These are phyloP conservation scores for Trichoderma sp. DNA, from an alignment of 2,329 filamentous ascomycete species.

Conservation along the genomic window DNA sequence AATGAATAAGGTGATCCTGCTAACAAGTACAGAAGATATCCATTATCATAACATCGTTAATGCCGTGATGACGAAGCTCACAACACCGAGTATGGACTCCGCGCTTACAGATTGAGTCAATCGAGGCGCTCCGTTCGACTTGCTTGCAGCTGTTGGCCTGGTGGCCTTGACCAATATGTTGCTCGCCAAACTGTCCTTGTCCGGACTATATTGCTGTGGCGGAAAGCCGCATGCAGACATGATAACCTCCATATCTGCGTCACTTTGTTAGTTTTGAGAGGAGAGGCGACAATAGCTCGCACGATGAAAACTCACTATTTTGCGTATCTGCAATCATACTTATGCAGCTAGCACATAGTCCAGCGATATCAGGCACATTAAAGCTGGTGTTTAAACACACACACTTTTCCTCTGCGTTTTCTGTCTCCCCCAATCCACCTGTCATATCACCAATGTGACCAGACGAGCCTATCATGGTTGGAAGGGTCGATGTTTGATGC, in stretches of 20 bases:
- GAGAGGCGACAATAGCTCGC: too few species aligned
- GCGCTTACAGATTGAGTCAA: not conserved
- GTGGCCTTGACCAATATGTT: conserved; percentile 36
- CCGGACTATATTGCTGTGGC: conserved; percentile 28
- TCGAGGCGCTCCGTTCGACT: not conserved
- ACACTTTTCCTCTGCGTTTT: conserved; percentile 33
- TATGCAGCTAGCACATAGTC: conserved; percentile 40
- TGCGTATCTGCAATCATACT: conserved; percentile 29
- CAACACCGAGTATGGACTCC: not conserved
- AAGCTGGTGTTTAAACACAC: conserved; percentile 41
- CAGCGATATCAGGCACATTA: conserved; percentile 38
- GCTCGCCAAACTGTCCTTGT: conserved; percentile 32
- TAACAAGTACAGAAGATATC: too few species aligned
- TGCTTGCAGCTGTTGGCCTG: conserved; percentile 25
- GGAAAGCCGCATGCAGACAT: conserved; percentile 37
- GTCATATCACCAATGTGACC: conserved; percentile 8
- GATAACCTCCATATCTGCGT: conserved; percentile 37
- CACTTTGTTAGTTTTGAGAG: not conserved
- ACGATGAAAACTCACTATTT: conserved; percentile 30
- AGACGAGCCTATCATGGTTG: not conserved
- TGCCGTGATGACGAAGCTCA: not conserved
- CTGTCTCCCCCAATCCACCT: conserved; percentile 16
- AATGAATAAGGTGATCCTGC: too few species aligned
- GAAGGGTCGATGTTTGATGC: not conserved
- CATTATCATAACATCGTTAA: conserved; percentile 13